Conservation (phyloP, 2,329 filamentous ascomycete species). For the Bipolaris cookei region DNA sequence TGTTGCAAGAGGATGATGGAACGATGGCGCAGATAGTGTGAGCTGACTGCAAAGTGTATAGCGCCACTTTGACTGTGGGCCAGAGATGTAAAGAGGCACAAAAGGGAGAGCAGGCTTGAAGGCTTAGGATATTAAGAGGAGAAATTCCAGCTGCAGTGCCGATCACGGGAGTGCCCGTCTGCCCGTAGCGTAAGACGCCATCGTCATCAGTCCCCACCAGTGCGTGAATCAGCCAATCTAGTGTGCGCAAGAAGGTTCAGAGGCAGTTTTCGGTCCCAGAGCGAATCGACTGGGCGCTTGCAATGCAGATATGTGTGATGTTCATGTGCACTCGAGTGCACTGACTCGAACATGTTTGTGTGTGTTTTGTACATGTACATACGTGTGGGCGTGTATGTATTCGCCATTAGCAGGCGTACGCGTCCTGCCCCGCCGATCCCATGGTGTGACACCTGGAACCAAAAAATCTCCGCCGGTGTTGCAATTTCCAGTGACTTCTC, state of each 20-base stretch:
- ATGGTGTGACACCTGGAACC: neutral
- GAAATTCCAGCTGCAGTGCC: slow-evolving; percentile 9
- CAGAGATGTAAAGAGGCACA: neutral
- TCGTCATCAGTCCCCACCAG: slow-evolving; percentile 1
- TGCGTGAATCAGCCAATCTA: slow-evolving; percentile 2
- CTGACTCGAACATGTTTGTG: neutral
- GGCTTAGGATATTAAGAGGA: neutral
- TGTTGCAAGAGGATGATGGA: neutral
- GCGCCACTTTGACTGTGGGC: neutral
- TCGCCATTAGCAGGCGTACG: slow-evolving; percentile 3
- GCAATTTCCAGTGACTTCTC: neutral
- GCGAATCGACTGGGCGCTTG: neutral
- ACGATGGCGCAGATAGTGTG: neutral
- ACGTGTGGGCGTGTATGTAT: neutral
- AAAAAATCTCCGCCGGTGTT: neutral
- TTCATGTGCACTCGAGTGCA: neutral
- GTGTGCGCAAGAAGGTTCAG: neutral
- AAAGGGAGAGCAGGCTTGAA: neutral
- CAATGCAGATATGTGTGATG: neutral
- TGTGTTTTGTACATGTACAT: neutral
- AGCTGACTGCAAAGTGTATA: neutral
- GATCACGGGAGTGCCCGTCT: slow-evolving; percentile 28
- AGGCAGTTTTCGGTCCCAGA: neutral
- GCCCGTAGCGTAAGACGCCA: slow-evolving; percentile 15
- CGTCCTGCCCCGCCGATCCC: slow-evolving; percentile 5